These are phyloP conservation scores for Pythium vanterpoolii DNA, from an alignment of 352 stramenopile genomes.

Conservation along the genomic window DNA sequence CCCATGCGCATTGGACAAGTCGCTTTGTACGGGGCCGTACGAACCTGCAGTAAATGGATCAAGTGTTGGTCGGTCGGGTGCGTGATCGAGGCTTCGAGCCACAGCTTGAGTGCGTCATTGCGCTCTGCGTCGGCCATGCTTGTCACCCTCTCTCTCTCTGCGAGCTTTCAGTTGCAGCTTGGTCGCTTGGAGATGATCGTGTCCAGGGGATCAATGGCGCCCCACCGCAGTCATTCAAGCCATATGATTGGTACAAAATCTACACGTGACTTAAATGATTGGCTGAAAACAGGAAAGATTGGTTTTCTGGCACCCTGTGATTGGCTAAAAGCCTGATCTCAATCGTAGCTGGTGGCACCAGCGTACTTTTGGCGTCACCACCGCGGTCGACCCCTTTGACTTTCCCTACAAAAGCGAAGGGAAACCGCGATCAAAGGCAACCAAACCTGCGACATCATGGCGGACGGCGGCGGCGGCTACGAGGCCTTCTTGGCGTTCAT, in stretches of 20 bases:
- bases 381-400: neutral
- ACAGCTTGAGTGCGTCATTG: constrained; percentile 62
- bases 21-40: neutral
- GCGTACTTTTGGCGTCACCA: neutral
- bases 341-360: neutral
- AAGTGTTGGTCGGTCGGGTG: constrained; percentile 42
- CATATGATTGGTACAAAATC: constrained; percentile 18
- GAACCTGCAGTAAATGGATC: constrained; percentile 62
- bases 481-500: constrained; percentile 67
- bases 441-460: constrained; percentile 37
- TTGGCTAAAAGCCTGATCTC: neutral
- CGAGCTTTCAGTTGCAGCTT: neutral
- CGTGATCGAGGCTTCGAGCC: constrained; percentile 52
- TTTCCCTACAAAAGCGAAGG: neutral
- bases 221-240: constrained; percentile 14
- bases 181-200: neutral
- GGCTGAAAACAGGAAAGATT: neutral
- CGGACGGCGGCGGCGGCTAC: constrained; percentile 52
- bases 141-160: neutral
- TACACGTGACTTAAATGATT: neutral
- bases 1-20: neutral
- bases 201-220: constrained; percentile 28
- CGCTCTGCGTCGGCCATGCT: constrained; percentile 25
- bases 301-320: neutral
- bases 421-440: neutral